Evolutionary conservation across 2,329 filamentous ascomycete genomes (phyloP).

Genomic region (Ascochyta clinopodiicola): DNA sequence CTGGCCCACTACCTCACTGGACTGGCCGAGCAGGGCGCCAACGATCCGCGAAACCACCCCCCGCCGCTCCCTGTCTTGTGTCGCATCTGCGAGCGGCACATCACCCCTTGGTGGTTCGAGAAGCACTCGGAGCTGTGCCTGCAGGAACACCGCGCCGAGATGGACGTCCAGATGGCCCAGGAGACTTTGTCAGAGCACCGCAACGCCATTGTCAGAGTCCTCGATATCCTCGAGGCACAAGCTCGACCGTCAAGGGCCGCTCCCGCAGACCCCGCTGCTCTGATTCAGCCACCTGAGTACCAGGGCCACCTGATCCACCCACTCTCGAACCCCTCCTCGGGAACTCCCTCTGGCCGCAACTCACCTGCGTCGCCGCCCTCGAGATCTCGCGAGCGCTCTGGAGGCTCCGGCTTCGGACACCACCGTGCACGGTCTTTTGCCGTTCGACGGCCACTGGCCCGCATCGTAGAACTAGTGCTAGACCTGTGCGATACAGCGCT

Average conservation of each 20-base stretch:
- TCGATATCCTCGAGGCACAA: constrained; percentile 87
- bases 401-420: constrained; percentile 76
- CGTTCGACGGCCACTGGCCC: constrained; percentile 83
- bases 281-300: constrained; percentile 74
- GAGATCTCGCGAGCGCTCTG: constrained; percentile 74
- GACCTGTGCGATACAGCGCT: constrained; percentile 95
- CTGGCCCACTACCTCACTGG: constrained; percentile 91
- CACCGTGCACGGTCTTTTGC: constrained; percentile 86
- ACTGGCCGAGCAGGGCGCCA: constrained; percentile 81
- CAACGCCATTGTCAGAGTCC: constrained; percentile 90
- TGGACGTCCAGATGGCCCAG: constrained; percentile 96
- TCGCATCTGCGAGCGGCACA: constrained; percentile 96
- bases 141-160: constrained; percentile 94
- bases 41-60: constrained; percentile 76
- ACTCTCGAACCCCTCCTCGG: constrained; percentile 69
- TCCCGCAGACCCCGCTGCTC: constrained; percentile 56
- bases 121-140: constrained; percentile 97
- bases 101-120: constrained; percentile 99
- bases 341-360: constrained; percentile 72
- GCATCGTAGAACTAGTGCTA: constrained; percentile 92
- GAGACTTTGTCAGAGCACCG: constrained; percentile 91
- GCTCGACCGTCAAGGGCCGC: constrained; percentile 65
- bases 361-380: constrained; percentile 70
- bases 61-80: constrained; percentile 87
- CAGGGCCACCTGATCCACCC: constrained; percentile 86